These are phyloP conservation scores for Cladosporium sp. DNA, from an alignment of 2,329 filamentous ascomycete species.

Conservation along the genomic window DNA sequence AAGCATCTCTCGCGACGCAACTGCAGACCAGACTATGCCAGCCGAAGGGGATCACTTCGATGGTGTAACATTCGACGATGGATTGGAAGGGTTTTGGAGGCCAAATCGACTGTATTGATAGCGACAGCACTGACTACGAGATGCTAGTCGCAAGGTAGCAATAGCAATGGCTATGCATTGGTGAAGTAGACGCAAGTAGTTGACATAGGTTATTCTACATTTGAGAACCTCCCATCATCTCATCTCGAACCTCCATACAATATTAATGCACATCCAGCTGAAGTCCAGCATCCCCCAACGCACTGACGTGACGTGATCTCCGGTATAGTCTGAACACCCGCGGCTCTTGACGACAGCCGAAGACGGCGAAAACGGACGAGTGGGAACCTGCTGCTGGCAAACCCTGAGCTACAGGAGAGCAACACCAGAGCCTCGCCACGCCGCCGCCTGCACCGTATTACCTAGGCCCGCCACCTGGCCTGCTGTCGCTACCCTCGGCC, in stretches of 20 bases:
- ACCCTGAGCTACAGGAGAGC: background rate
- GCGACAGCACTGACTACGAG: background rate
- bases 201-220: no score
- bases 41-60: background rate
- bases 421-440: background rate
- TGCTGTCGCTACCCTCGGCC: background rate
- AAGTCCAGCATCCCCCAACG: background rate
- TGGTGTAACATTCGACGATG: background rate
- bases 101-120: constrained; percentile 43
- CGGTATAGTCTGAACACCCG: constrained; percentile 1
- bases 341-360: constrained; percentile 11
- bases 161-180: no score
- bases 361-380: constrained; percentile 9
- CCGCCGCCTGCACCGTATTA: background rate
- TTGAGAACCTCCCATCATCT: background rate
- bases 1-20: background rate
- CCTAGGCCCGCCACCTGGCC: background rate
- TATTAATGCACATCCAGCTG: background rate
- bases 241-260: background rate
- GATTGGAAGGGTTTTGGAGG: constrained; percentile 38
- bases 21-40: background rate
- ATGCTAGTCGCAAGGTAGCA: background rate
- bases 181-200: no score
- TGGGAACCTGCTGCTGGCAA: background rate
- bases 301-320: constrained; percentile 9